phyloP scores from a whole-genome alignment of 108 stramenopile species.

The Skeletonema grethae region DNA sequence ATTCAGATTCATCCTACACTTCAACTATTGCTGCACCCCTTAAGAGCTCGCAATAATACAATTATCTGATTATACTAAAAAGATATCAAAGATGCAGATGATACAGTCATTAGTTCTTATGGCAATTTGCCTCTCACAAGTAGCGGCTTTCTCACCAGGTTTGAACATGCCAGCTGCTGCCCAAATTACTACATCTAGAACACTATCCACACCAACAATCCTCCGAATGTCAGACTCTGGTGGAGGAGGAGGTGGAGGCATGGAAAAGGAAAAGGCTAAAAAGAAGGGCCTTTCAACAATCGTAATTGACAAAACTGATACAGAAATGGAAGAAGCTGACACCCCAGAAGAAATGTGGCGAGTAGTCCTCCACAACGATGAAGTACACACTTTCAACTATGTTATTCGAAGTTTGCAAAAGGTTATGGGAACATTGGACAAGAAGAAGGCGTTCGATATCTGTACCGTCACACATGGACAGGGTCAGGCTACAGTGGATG shows the following conservation, averaged over 20 bases:
- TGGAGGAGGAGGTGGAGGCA: slow-evolving; percentile 49
- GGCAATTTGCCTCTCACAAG: neutral
- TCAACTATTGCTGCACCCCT: too few species aligned
- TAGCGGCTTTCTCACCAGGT: neutral
- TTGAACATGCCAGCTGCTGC: neutral
- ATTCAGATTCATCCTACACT: too few species aligned
- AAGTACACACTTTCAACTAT: slow-evolving; percentile 95
- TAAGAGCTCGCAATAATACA: too few species aligned
- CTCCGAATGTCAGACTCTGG: slow-evolving; percentile 51
- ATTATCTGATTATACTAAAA: neutral
- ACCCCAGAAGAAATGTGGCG: slow-evolving; percentile 82
- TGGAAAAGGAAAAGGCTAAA: slow-evolving; percentile 52
- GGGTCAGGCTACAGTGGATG: slow-evolving; percentile 91
- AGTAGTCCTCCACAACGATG: slow-evolving; percentile 95
- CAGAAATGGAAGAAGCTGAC: slow-evolving; percentile 78
- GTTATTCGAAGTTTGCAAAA: slow-evolving; percentile 90
- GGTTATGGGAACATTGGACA: slow-evolving; percentile 84
- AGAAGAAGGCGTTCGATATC: slow-evolving; percentile 90
- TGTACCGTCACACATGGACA: slow-evolving; percentile 89
- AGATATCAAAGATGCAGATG: neutral
- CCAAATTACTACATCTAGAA: slow-evolving; percentile 6
- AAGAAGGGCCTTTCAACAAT: slow-evolving; percentile 75
- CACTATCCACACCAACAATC: slow-evolving; percentile 17
- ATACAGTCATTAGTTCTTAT: slow-evolving; percentile 1
- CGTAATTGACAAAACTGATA: slow-evolving; percentile 76